These are phyloP conservation scores for Pisolithus sp. DNA, from an alignment of 768 basidiomycete genomes.

Conservation along the genomic window DNA sequence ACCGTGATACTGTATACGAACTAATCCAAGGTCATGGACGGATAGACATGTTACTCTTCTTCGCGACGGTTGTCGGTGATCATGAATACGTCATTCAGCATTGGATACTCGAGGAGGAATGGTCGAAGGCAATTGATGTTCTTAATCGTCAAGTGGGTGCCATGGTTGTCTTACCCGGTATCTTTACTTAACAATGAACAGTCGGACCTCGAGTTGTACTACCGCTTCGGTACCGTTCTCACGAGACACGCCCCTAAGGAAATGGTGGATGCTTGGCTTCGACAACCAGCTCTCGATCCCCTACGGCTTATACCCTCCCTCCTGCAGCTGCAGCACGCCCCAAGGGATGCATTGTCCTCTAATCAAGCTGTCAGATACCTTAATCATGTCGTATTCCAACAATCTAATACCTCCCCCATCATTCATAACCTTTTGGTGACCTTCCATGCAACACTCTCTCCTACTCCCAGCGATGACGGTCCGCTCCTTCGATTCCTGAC, in stretches of 20 bases:
- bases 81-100: slow-evolving; percentile 81
- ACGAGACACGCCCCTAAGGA: slow-evolving; percentile 83
- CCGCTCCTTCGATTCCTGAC: slow-evolving; percentile 78
- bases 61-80: slow-evolving; percentile 77
- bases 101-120: slow-evolving; percentile 89
- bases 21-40: slow-evolving; percentile 91
- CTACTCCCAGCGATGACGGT: slow-evolving; percentile 59
- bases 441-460: slow-evolving; percentile 59
- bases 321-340: slow-evolving; percentile 69
- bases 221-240: slow-evolving; percentile 84
- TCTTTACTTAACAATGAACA: slow-evolving; percentile 27
- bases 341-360: slow-evolving; percentile 63
- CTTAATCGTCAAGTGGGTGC: slow-evolving; percentile 74
- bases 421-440: slow-evolving; percentile 94
- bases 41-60: slow-evolving; percentile 88
- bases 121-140: slow-evolving; percentile 85
- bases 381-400: slow-evolving; percentile 75
- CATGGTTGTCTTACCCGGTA: background rate
- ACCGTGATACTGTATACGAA: slow-evolving; percentile 82
- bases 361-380: slow-evolving; percentile 91
- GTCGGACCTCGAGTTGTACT: slow-evolving; percentile 85
- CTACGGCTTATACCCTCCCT: slow-evolving; percentile 85
- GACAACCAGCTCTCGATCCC: slow-evolving; percentile 73
- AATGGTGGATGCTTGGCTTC: slow-evolving; percentile 89
- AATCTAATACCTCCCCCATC: slow-evolving; percentile 72